Conservation (phyloP, 208 protist species). For the Phytomonas francai region DNA sequence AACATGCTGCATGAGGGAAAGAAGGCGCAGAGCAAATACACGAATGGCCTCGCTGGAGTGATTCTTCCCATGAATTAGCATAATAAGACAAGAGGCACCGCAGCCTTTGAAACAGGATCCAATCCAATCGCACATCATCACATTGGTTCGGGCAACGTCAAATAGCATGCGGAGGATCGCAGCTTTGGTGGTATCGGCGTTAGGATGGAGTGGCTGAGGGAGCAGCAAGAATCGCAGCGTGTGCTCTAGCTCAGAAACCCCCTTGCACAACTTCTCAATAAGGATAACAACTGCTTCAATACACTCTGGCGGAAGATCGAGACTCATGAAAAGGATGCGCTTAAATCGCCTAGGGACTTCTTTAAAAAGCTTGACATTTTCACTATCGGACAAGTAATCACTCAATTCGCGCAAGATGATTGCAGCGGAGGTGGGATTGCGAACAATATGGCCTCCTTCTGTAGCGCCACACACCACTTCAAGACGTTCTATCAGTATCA, state of each 20-base stretch:
- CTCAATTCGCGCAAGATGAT: slow-evolving; percentile 83
- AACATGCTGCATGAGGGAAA: slow-evolving; percentile 69
- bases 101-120: slow-evolving; percentile 46
- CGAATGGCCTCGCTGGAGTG: slow-evolving; percentile 75
- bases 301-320: slow-evolving; percentile 57
- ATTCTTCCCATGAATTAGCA: slow-evolving; percentile 61
- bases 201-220: slow-evolving; percentile 17
- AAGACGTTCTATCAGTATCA: slow-evolving; percentile 59
- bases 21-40: slow-evolving; percentile 65
- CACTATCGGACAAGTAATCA: slow-evolving; percentile 45
- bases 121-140: slow-evolving; percentile 60
- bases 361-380: slow-evolving; percentile 64
- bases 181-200: slow-evolving; percentile 52
- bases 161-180: slow-evolving; percentile 86
- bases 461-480: slow-evolving; percentile 10
- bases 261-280: slow-evolving; percentile 81
- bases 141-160: slow-evolving; percentile 64
- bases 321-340: slow-evolving; percentile 39
- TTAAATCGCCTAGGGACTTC: slow-evolving; percentile 43
- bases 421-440: neutral
- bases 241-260: slow-evolving; percentile 44
- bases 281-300: slow-evolving; percentile 68
- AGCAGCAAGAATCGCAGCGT: slow-evolving; percentile 55
- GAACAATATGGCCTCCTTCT: slow-evolving; percentile 9
- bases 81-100: slow-evolving; percentile 48